Percentiles rank a stretch among this genome's conserved stretches.
phyloP scores from a whole-genome alignment of 176 grass and related monocot species.

The Poa annua region DNA sequence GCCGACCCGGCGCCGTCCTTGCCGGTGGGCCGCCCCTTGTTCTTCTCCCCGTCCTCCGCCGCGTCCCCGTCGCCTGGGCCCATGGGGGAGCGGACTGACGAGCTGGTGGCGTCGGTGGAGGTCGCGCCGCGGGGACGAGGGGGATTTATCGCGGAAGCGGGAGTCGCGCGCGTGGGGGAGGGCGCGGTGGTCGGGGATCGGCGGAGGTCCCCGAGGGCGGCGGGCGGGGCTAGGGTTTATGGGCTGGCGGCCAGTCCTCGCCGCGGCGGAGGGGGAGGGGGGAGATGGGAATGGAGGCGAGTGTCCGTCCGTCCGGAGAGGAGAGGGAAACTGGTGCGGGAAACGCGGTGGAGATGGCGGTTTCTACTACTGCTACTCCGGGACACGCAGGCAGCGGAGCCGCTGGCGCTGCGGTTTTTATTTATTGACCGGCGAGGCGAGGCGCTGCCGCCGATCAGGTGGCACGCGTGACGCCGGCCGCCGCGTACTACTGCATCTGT shows the following conservation, averaged over 20 bases:
- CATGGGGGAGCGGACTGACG: no score
- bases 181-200: constrained; percentile 7
- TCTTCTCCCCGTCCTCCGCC: constrained; percentile 62
- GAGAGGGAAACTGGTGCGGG: neutral
- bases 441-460: constrained; percentile 21
- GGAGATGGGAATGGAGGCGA: neutral
- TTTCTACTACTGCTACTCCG: constrained; percentile 19
- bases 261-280: neutral
- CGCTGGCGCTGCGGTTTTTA: neutral
- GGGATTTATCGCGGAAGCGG: neutral
- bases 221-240: constrained; percentile 59
- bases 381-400: neutral
- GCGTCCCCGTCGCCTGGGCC: constrained; percentile 42
- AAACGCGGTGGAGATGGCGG: neutral
- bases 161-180: neutral
- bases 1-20: constrained; percentile 31
- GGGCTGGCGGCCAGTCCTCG: neutral
- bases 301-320: no score
- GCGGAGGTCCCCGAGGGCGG: no score
- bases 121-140: neutral
- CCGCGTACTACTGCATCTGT: no score
- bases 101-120: constrained; percentile 32
- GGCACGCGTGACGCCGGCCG: neutral
- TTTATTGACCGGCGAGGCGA: constrained; percentile 3
- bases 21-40: constrained; percentile 35